Percentiles rank a stretch among this genome's conserved stretches.
phyloP scores from a whole-genome alignment of 345 rosid genomes.

The Crucihimalaya himalaica region DNA sequence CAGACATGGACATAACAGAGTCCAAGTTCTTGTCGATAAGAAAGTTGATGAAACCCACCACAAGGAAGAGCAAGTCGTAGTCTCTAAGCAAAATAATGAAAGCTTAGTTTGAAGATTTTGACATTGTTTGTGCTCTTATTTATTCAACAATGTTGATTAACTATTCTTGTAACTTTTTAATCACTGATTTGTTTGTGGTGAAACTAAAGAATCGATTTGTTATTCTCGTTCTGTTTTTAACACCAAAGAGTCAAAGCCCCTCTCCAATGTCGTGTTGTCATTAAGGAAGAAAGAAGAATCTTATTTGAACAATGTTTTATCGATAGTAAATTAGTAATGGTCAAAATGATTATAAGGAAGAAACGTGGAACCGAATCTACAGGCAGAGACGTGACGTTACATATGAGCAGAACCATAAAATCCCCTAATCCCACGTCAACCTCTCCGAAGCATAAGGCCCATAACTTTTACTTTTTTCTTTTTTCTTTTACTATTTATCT shows the following conservation, averaged over 20 bases:
- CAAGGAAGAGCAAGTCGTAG: neutral
- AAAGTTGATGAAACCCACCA: neutral
- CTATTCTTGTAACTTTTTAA: neutral
- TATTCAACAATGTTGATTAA: neutral
- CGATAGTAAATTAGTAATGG: neutral
- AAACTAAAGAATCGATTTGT: neutral
- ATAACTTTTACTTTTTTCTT: neutral
- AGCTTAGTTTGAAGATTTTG: neutral
- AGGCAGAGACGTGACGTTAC: slow-evolving; percentile 46
- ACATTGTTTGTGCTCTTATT: neutral
- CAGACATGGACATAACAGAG: slow-evolving; percentile 1
- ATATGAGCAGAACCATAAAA: slow-evolving; percentile 42
- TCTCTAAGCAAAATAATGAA: slow-evolving; percentile 23
- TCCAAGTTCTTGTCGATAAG: neutral
- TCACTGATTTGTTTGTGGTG: neutral
- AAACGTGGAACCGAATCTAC: slow-evolving; percentile 44
- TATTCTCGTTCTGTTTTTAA: neutral
- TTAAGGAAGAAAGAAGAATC: neutral
- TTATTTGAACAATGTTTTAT: slow-evolving; percentile 14
- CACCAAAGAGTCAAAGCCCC: neutral
- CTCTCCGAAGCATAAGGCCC: slow-evolving; percentile 31
- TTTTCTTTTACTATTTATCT: neutral
- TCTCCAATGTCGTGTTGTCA: neutral
- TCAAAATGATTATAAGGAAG: neutral
- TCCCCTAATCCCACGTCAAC: slow-evolving; percentile 39